Percentiles rank a stretch among this genome's conserved stretches.
Evolutionary conservation across 805 yeast genomes (phyloP).

Genomic region (Spathaspora sp.): DNA sequence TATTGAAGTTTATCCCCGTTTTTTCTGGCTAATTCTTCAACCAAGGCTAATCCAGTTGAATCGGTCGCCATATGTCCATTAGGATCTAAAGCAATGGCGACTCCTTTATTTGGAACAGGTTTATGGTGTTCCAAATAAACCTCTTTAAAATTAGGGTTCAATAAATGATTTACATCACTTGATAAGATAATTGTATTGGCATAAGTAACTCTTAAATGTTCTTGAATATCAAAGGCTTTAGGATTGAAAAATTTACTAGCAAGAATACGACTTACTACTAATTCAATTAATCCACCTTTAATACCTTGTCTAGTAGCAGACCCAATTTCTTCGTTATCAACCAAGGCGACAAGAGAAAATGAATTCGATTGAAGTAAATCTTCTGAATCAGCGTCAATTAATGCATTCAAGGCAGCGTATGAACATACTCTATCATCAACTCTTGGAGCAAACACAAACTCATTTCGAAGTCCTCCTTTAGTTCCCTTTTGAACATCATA

Average conservation of each 20-base stretch:
- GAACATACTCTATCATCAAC: constrained; percentile 83
- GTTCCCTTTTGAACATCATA: constrained; percentile 80
- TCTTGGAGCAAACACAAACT: constrained; percentile 78
- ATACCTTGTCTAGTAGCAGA: constrained; percentile 80
- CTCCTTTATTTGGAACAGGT: constrained; percentile 76
- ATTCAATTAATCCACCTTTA: constrained; percentile 68
- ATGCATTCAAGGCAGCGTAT: constrained; percentile 62
- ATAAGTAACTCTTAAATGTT: constrained; percentile 38
- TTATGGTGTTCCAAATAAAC: constrained; percentile 75
- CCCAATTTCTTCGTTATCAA: constrained; percentile 83
- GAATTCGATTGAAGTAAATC: constrained; percentile 23
- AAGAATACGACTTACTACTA: constrained; percentile 56
- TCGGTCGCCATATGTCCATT: constrained; percentile 86
- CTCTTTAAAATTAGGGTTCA: constrained; percentile 71
- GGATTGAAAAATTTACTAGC: constrained; percentile 22
- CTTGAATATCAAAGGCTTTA: constrained; percentile 17
- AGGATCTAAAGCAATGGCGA: constrained; percentile 68
- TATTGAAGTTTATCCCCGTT: constrained; percentile 69
- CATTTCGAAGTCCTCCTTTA: constrained; percentile 73
- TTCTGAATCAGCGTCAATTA: constrained; percentile 39
- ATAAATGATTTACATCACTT: constrained; percentile 80
- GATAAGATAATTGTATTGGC: constrained; percentile 79
- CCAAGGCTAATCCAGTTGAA: constrained; percentile 63
- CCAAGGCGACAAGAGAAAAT: constrained; percentile 61
- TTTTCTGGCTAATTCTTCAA: constrained; percentile 63